phyloP scores from a whole-genome alignment of 768 basidiomycete genomes.

The Leccinum ochraceum region DNA sequence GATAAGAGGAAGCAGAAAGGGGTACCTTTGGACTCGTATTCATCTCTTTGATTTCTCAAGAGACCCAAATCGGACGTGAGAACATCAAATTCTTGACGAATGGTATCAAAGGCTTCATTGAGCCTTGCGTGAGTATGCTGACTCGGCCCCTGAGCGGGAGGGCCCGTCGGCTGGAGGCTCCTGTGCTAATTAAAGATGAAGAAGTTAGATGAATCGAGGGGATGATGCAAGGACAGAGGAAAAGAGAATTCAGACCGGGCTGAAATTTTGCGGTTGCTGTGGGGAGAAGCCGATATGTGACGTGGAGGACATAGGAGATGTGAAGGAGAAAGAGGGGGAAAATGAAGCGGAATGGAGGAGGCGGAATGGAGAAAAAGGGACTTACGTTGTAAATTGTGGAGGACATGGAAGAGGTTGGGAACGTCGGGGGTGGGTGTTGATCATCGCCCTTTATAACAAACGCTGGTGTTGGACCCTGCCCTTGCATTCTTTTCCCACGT shows the following conservation, averaged over 20 bases:
- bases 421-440: constrained; percentile 39
- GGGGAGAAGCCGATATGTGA: constrained; percentile 1
- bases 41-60: constrained; percentile 79
- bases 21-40: constrained; percentile 84
- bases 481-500: constrained; percentile 36
- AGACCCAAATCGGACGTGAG: constrained; percentile 66
- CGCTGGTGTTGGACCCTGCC: constrained; percentile 37
- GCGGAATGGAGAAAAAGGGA: constrained; percentile 4
- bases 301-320: neutral
- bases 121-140: constrained; percentile 50
- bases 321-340: neutral
- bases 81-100: constrained; percentile 83
- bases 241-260: constrained; percentile 3
- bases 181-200: constrained; percentile 41
- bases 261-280: constrained; percentile 29
- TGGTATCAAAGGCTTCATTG: constrained; percentile 76
- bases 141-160: constrained; percentile 42
- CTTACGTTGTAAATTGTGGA: constrained; percentile 42
- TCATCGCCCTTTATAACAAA: constrained; percentile 42
- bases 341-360: neutral
- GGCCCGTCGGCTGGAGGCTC: constrained; percentile 53
- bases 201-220: constrained; percentile 19
- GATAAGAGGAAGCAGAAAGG: neutral
- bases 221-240: neutral
- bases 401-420: constrained; percentile 40